A percentile compares a stretch with the other conserved stretches of the same genome.
These are phyloP conservation scores for Secale cereale DNA, from an alignment of 176 grass and related monocot genomes.

Conservation along the genomic window DNA sequence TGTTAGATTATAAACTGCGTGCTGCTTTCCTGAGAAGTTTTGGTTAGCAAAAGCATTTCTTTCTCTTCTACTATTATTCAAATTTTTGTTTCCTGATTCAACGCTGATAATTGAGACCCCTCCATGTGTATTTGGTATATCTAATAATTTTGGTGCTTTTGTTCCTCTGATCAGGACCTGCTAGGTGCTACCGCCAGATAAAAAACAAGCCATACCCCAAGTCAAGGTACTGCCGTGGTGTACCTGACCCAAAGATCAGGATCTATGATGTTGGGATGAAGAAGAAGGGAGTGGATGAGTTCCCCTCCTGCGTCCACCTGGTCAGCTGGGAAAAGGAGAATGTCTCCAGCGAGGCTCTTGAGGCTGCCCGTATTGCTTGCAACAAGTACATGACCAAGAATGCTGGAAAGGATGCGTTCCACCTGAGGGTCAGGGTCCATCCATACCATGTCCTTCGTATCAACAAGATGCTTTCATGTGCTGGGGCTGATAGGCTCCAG, in stretches of 20 bases:
- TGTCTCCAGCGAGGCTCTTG: slow-evolving; percentile 37
- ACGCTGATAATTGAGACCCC: not conserved
- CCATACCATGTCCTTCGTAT: slow-evolving; percentile 49
- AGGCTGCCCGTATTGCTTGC: slow-evolving; percentile 49
- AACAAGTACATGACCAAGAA: slow-evolving; percentile 55
- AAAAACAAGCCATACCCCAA: slow-evolving; percentile 48
- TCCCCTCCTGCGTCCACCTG: slow-evolving; percentile 31
- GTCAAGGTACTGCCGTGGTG: slow-evolving; percentile 42
- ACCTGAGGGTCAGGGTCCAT: slow-evolving; percentile 42
- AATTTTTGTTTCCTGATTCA: not conserved
- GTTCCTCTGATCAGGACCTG: slow-evolving; percentile 10
- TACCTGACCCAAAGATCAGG: slow-evolving; percentile 47
- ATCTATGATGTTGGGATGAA: slow-evolving; percentile 42
- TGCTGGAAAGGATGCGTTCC: slow-evolving; percentile 47
- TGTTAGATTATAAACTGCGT: not conserved
- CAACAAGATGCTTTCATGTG: slow-evolving; percentile 62
- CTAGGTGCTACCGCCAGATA: slow-evolving; percentile 42
- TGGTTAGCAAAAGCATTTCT: not conserved
- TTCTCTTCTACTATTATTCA: not conserved
- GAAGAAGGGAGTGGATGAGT: slow-evolving; percentile 45
- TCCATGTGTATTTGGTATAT: not conserved
- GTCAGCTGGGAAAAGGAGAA: slow-evolving; percentile 42
- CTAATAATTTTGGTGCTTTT: not conserved
- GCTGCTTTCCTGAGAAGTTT: not conserved
- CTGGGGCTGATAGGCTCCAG: slow-evolving; percentile 46